Evolutionary conservation across 306 rosid genomes (phyloP).

Genomic region (Lupinus albus): DNA sequence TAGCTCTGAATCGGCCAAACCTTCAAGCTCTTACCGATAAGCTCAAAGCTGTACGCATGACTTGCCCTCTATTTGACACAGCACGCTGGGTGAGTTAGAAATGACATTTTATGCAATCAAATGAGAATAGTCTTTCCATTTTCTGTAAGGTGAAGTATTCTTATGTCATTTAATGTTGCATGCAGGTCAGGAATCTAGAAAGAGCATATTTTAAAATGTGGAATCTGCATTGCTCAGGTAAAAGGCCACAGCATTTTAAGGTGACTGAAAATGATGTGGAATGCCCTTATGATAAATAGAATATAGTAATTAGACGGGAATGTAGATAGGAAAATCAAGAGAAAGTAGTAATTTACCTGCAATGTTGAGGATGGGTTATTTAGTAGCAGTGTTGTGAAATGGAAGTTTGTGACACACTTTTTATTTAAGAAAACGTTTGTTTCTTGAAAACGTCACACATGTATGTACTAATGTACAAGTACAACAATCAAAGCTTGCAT

Average conservation of each 20-base stretch:
- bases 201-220: slow-evolving; percentile 60
- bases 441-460: no score
- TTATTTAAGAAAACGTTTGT: not conserved
- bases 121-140: not conserved
- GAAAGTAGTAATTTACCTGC: slow-evolving; percentile 31
- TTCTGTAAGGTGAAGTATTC: not conserved
- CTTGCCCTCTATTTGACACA: slow-evolving; percentile 94
- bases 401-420: not conserved
- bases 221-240: slow-evolving; percentile 62
- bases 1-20: slow-evolving; percentile 79
- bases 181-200: slow-evolving; percentile 63
- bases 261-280: slow-evolving; percentile 57
- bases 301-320: slow-evolving; percentile 53
- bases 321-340: slow-evolving; percentile 55
- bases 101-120: not conserved
- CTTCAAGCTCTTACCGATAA: slow-evolving; percentile 74
- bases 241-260: slow-evolving; percentile 59
- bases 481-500: no score
- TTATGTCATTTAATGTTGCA: slow-evolving; percentile 27
- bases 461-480: no score
- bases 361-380: slow-evolving; percentile 1
- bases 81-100: slow-evolving; percentile 74
- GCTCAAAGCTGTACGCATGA: slow-evolving; percentile 80
- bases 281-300: slow-evolving; percentile 58
- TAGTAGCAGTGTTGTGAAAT: not conserved